A percentile compares a stretch with the other conserved stretches of the same genome.
Conservation (phyloP, 345 rosid species). For the Populus simonii region DNA sequence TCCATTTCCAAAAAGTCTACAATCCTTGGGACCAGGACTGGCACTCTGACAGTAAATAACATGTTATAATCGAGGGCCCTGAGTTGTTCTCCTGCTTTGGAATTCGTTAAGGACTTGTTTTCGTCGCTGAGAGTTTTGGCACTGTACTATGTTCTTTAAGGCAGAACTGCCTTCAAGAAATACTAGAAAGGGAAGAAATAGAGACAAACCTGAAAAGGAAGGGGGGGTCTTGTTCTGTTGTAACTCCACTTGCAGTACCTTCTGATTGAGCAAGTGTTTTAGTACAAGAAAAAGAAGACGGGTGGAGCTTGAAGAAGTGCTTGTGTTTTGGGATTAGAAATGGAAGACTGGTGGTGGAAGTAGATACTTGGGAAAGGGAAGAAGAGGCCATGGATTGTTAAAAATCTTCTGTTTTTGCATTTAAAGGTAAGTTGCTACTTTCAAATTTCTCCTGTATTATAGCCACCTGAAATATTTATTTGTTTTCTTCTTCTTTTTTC, state of each 20-base stretch:
- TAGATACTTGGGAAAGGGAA: conserved; percentile 26
- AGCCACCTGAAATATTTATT: conserved; percentile 6
- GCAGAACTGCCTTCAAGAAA: background rate
- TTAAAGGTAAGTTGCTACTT: background rate
- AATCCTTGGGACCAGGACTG: background rate
- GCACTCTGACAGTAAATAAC: background rate
- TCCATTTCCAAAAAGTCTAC: background rate
- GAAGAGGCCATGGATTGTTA: conserved; percentile 33
- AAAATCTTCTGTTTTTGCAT: background rate
- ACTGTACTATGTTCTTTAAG: background rate
- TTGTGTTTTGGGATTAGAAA: conserved; percentile 22
- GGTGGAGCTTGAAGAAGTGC: conserved; percentile 17
- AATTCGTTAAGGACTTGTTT: too few relatives aligned
- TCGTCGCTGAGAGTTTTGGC: background rate
- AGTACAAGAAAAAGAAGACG: conserved; percentile 18
- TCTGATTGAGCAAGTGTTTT: conserved; percentile 43
- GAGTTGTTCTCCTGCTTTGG: background rate
- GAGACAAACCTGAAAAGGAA: conserved; percentile 39
- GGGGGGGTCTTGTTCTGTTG: conserved; percentile 43
- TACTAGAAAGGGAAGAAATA: background rate
- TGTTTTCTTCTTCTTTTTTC: background rate
- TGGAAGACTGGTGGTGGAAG: conserved; percentile 12
- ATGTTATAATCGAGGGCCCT: background rate
- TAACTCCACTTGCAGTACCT: conserved; percentile 34
- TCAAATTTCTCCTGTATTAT: background rate